Evolutionary conservation across 2,329 filamentous ascomycete species (phyloP), one percentile per base, ranked within the genome.

Genomic region (Emmonsiellopsis sp.): DNA sequence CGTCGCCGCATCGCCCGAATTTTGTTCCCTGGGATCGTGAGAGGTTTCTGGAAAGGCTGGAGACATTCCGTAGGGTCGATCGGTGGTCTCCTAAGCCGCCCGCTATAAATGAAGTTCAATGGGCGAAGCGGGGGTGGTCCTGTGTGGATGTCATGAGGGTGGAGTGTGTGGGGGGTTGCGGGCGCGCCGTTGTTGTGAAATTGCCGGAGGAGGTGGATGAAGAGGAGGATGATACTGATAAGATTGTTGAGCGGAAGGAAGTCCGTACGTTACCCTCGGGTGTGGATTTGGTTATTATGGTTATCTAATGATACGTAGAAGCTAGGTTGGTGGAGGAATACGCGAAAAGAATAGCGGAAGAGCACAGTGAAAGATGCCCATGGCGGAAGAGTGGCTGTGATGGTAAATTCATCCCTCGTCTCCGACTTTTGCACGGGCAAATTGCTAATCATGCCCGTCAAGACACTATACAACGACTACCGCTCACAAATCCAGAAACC

Each of bases 21-120:
- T 97, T 93, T 72, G 87, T 87, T 52, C 92, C 93, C 0, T 87
- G 85, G 73, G 91, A 93, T 67, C 86, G 93, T 51, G 82, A 84
- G 40, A 83, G 89, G 60, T 90, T 97, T 57, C 77, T 97, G 9
- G 82, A 80, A 61, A 78, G 93, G 26, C 76, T 98, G 31, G 86
- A 86, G 56, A 94, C 89, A 0, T 98, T 95, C 66, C 87, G 92
- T 65, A 89, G 92, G 60, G 84, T 97, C 47, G 93, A 89, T 52
- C 82, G 87, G 66, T 98, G 92, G 92, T 86, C 87, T n/a, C 87
- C 89, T 0, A 97, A 97, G 67, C 91, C 93, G 0, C 82, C 91
- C 51, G 78, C 77, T 35, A 84, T 97, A 61, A 89, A 83, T 65
- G 93, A 97, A 71, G 84, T 96, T 7, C 86, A 90, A 67, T 98